Evolutionary conservation across 805 yeast genomes (phyloP), one percentile per base, ranked within the genome.

Genomic region (Spathaspora sp.): DNA sequence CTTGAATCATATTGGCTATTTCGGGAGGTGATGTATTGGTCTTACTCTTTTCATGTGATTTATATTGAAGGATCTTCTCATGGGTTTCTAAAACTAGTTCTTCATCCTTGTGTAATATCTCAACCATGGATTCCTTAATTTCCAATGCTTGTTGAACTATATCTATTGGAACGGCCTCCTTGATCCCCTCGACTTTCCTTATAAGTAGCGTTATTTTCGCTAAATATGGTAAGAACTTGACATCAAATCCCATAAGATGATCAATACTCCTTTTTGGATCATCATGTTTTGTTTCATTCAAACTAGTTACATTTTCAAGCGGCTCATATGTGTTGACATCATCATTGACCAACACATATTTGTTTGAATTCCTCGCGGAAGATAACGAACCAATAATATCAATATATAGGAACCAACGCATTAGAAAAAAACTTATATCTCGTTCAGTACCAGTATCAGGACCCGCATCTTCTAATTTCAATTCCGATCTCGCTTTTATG

Each of bases 391-490:
- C 86, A 18, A 86, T 71, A 2, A 85, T 79, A 58, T 85, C 90
- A 32, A 84, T 67, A 59, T 84, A 87, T 0, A 82, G 83, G 61
- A 82, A 86, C 89, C 90, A 85, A 48, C 91, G 67, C 55, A 79
- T 70, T 44, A 87, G 68, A 57, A 87, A 87, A 54, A 70, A 81
- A 0, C 81, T 65, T 12, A 80, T 69, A 54, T 76, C 77, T 46
- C 70, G 59, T 48, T 73, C 76, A 8, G 61, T 57, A 2, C 66
- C 63, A 2, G 61, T 49, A 45, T 53, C 52, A 10, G 56, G 57
- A 10, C 48, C 44, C 11, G 18, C 23, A 6, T 18, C 17, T 6
- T 23, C 6, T 9, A 52, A n/a, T 3, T 58, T 51, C 23, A 46
- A 48, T 1, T 38, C 47, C 1, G 55, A 49, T 54, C 87, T 62